phyloP scores from a whole-genome alignment of 1,284 basidiomycete genomes.

The Ustilago lituana region DNA sequence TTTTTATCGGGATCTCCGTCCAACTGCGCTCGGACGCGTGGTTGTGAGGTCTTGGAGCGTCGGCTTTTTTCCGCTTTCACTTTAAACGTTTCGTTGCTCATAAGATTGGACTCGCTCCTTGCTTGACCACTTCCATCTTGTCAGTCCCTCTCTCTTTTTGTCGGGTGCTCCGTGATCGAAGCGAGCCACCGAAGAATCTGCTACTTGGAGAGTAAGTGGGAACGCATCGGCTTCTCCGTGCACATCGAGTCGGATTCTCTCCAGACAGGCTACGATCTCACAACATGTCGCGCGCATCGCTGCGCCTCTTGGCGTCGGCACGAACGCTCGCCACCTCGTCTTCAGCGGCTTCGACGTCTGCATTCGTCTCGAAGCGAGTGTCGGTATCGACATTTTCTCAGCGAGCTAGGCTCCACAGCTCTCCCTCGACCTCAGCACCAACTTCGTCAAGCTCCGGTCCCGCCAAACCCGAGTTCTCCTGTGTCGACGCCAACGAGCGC shows the following conservation, averaged over 20 bases:
- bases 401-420: constrained; percentile 5
- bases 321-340: constrained; percentile 5
- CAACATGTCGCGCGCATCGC: constrained; percentile 27
- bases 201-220: no score
- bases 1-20: no score
- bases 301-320: constrained; percentile 10
- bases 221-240: no score
- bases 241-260: no score
- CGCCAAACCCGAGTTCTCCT: constrained; percentile 50
- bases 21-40: no score
- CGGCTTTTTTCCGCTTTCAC: constrained; percentile 1
- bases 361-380: not conserved
- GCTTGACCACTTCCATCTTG: no score
- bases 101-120: not conserved
- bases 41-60: no score
- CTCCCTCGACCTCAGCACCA: not conserved
- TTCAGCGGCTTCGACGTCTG: not conserved
- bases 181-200: no score
- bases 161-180: no score
- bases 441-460: constrained; percentile 6
- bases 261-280: no score
- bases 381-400: not conserved
- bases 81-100: no score
- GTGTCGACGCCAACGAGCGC: constrained; percentile 63
- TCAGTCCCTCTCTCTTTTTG: no score